These are phyloP conservation scores for Panellus pusillus DNA, from an alignment of 768 basidiomycete species.

Conservation along the genomic window DNA sequence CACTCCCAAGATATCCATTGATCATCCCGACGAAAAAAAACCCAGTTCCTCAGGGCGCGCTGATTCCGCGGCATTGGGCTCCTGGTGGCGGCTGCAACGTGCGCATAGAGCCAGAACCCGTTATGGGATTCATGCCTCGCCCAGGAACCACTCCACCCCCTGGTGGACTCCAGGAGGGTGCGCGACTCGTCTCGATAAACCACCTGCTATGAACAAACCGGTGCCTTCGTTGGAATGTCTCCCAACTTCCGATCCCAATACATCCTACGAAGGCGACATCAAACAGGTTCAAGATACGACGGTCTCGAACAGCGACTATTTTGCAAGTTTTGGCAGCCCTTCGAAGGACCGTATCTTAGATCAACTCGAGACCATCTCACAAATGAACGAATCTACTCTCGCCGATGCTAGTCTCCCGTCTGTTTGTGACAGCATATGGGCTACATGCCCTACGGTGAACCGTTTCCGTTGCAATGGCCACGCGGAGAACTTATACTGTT, in stretches of 20 bases:
- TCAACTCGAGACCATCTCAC: conserved; percentile 7
- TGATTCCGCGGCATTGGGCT: not conserved
- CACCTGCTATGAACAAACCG: not conserved
- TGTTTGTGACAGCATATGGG: conserved; percentile 7
- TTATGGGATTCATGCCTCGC: conserved; percentile 10
- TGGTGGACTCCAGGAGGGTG: conserved; percentile 6
- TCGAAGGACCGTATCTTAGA: conserved; percentile 2
- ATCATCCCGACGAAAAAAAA: conserved; percentile 1
- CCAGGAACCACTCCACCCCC: conserved; percentile 3
- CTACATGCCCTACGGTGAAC: conserved; percentile 14
- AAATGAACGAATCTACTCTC: conserved; percentile 6
- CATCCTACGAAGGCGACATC: not conserved
- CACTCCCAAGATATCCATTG: conserved; percentile 5
- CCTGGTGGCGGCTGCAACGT: conserved; percentile 1
- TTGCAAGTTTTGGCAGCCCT: not conserved
- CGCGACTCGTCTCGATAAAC: conserved; percentile 5
- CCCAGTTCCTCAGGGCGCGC: not conserved
- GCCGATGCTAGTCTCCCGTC: conserved; percentile 3
- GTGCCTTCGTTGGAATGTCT: not conserved
- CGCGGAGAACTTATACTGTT: not conserved
- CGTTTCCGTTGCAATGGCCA: not conserved
- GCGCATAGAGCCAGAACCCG: conserved; percentile 3
- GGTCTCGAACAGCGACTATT: conserved; percentile 2
- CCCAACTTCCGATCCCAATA: not conserved
- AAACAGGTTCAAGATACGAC: conserved; percentile 3